Evolutionary conservation across 2,329 filamentous ascomycete genomes (phyloP), one percentile per base, ranked within the genome.

Genomic region (Podosphaera xanthii): DNA sequence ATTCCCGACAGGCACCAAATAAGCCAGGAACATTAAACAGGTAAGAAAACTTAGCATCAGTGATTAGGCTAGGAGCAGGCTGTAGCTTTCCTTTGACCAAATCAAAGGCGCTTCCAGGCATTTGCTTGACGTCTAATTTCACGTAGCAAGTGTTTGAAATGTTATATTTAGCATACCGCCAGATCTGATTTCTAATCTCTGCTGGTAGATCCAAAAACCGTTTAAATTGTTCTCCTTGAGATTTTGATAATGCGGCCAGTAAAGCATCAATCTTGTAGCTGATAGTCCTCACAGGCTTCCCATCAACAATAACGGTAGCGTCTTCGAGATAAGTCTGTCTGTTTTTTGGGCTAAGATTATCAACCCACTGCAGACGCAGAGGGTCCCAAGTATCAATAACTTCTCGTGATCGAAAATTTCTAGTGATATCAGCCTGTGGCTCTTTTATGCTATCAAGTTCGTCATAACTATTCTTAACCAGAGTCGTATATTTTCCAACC

Each of bases 121-220:
- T 10, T 57, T 52, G 8, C 44, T 44, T 54, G 33, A n/a, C n/a
- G 40, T 53, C 50, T 14, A 53, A 31, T 31, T 35, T n/a, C 34
- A 53, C 50, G n/a, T 53, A 53, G 31, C 50, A 53, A 31, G 50
- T 34, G 7, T 31, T 53, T 14, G 50, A 53, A 31, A n/a, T 35
- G 36, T 44, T 35, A 14, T 22, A 2, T 8, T 53, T 54, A 12
- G 58, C 60, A 30, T 59, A 60, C 4, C 9, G n/a, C 60, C 60
- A 63, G 31, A 63, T 60, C 34, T 60, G 53, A 57, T 62, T 60
- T 5, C 61, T 57, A 2, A 63, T 44, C 33, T 62, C 62, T 44
- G 53, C 54, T 4, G 62, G 61, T 34, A 58, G 22, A 14, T 34
- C 5, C 8, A 22, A 40, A 44, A 48, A 63, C 55, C 4, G 31